Conservation (phyloP, 169 alveolate species). For the Eimeria zaria region DNA sequence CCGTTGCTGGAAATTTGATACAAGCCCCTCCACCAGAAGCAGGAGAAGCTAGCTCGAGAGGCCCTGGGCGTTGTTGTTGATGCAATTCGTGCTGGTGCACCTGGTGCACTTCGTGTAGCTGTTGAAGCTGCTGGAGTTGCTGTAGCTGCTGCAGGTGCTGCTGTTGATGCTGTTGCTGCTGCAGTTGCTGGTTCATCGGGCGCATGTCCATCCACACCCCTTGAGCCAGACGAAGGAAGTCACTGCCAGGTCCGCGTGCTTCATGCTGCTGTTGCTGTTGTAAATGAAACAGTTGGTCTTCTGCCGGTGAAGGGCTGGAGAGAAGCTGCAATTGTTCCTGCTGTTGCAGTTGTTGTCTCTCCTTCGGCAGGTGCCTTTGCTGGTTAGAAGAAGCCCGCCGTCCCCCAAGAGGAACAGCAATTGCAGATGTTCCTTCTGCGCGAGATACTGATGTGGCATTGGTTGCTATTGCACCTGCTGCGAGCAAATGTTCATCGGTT, state of each 20-base stretch:
- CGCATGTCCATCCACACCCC: constrained; percentile 62
- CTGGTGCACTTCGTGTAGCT: constrained; percentile 48
- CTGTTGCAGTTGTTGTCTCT: constrained; percentile 17
- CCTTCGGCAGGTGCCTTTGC: constrained; percentile 16
- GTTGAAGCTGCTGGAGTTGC: constrained; percentile 27
- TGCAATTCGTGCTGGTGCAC: constrained; percentile 17
- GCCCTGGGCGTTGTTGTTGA: constrained; percentile 14
- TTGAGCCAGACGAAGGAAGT: constrained; percentile 40
- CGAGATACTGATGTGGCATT: neutral
- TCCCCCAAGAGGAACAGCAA: neutral
- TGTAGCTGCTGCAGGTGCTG: constrained; percentile 60
- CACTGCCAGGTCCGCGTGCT: constrained; percentile 6
- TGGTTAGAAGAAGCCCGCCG: constrained; percentile 26
- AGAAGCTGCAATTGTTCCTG: constrained; percentile 28
- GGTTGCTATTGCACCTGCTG: neutral
- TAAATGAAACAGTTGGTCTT: neutral
- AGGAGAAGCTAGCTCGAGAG: neutral
- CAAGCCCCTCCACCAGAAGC: constrained; percentile 16
- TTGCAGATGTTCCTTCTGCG: neutral
- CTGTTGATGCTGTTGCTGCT: constrained; percentile 46
- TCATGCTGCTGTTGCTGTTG: constrained; percentile 23
- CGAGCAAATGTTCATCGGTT: constrained; percentile 1
- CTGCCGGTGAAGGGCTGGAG: neutral
- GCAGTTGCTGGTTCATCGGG: constrained; percentile 49
- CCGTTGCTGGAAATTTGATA: neutral